phyloP scores from a whole-genome alignment of 2,329 filamentous ascomycete species.

The Nannizzia gypsea region DNA sequence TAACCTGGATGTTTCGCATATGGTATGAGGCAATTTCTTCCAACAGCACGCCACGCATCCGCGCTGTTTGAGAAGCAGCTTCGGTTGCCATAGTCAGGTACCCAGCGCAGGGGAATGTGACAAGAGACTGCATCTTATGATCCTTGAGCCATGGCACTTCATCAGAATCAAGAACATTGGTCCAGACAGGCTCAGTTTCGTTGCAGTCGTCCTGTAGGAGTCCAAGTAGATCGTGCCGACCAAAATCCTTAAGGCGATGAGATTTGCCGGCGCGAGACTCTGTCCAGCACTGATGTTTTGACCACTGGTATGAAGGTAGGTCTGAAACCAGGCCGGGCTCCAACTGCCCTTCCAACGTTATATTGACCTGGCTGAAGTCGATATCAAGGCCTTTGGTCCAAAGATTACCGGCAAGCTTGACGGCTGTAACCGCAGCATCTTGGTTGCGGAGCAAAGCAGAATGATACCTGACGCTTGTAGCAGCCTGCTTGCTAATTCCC shows the following conservation, averaged over 20 bases:
- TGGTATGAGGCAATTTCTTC: too few relatives aligned
- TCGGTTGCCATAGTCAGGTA: conserved; percentile 35
- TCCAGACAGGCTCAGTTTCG: conserved; percentile 28
- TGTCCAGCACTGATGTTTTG: conserved; percentile 14
- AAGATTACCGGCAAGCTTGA: conserved; percentile 2
- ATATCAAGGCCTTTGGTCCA: background rate
- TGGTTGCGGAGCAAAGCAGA: background rate
- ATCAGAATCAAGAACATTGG: conserved; percentile 27
- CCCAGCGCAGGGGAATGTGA: conserved; percentile 34
- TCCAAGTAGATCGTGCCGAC: conserved; percentile 18
- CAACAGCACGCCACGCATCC: too few relatives aligned
- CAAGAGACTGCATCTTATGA: conserved; percentile 28
- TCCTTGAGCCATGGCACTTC: conserved; percentile 32
- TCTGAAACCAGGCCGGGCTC: conserved; percentile 8
- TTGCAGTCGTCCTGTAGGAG: conserved; percentile 19
- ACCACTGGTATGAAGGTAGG: conserved; percentile 19
- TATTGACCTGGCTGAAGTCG: conserved; percentile 6
- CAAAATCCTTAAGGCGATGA: conserved; percentile 13
- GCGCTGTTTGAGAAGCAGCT: too few relatives aligned
- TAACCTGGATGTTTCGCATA: too few relatives aligned
- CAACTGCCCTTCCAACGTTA: background rate
- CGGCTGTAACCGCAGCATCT: background rate
- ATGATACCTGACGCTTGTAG: background rate
- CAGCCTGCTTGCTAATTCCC: background rate
- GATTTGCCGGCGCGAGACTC: conserved; percentile 16